These are phyloP conservation scores for Metschnikowia dekortorum DNA, from an alignment of 805 yeast genomes.

Conservation along the genomic window DNA sequence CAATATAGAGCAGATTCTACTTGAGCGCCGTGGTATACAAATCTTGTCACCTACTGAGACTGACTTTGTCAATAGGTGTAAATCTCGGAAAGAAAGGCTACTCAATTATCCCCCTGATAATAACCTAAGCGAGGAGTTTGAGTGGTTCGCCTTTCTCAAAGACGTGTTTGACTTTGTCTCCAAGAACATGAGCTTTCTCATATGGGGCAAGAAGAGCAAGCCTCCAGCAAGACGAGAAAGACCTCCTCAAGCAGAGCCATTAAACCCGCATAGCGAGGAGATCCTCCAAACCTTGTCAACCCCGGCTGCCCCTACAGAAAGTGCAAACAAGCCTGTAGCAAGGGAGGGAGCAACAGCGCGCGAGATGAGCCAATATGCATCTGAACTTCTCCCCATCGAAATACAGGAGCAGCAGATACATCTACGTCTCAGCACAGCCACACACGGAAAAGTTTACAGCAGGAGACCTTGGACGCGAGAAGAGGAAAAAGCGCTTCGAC, in stretches of 20 bases:
- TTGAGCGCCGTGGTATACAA: constrained; percentile 33
- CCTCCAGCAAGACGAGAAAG: constrained; percentile 6
- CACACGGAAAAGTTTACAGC: constrained; percentile 23
- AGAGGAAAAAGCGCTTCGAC: constrained; percentile 80
- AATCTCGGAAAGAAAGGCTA: constrained; percentile 62
- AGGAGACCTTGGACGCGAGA: constrained; percentile 82
- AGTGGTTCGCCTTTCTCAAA: constrained; percentile 79
- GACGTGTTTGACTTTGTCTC: constrained; percentile 75
- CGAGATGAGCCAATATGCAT: constrained; percentile 26
- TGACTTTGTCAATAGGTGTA: constrained; percentile 75
- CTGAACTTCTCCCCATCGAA: constrained; percentile 38
- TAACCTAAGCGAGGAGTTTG: constrained; percentile 65
- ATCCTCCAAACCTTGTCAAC: constrained; percentile 6
- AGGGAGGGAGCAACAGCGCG: constrained; percentile 8
- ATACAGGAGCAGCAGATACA: constrained; percentile 42
- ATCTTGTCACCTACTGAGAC: constrained; percentile 67
- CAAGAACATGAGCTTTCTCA: constrained; percentile 64
- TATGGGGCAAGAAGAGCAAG: constrained; percentile 59
- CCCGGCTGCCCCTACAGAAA: neutral
- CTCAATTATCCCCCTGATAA: constrained; percentile 43
- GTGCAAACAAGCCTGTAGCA: neutral
- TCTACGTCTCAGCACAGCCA: constrained; percentile 30
- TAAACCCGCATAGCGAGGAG: constrained; percentile 18
- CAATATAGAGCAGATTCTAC: constrained; percentile 48
- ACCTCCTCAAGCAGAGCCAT: neutral